A percentile compares a stretch with the other conserved stretches of the same genome.
These are phyloP conservation scores for Rhizopus stolonifer DNA, from an alignment of 371 early-diverging fungal genomes.

Conservation along the genomic window DNA sequence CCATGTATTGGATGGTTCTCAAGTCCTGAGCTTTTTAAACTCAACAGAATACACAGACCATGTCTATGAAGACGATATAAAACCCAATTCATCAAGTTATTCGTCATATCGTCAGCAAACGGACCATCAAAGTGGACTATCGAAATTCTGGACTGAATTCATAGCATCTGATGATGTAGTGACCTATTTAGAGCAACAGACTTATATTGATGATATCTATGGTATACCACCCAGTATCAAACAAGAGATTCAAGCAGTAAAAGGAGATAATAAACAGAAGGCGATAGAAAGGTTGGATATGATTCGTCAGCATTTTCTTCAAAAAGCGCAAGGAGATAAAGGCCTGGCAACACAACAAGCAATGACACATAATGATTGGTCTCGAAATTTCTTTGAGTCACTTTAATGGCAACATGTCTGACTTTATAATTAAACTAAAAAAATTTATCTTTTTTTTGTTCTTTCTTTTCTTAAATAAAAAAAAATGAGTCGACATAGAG, in stretches of 20 bases:
- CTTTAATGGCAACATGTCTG: background rate
- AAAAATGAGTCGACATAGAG: conserved; percentile 7
- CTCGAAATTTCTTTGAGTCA: conserved; percentile 19
- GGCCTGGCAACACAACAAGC: conserved; percentile 28
- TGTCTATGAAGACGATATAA: conserved; percentile 35
- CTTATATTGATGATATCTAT: conserved; percentile 43
- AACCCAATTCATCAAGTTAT: conserved; percentile 24
- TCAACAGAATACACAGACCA: conserved; percentile 33
- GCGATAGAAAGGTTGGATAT: conserved; percentile 35
- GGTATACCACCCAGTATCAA: conserved; percentile 31
- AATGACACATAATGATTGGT: conserved; percentile 36
- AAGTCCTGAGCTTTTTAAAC: conserved; percentile 29
- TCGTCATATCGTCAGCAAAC: conserved; percentile 30
- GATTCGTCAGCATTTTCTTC: conserved; percentile 43
- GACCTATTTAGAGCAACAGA: conserved; percentile 29
- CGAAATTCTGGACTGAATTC: conserved; percentile 23
- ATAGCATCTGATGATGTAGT: conserved; percentile 40
- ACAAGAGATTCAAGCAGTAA: conserved; percentile 36
- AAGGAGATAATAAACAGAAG: conserved; percentile 2
- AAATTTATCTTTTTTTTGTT: conserved; percentile 4
- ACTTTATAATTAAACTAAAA: background rate
- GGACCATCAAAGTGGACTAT: conserved; percentile 36
- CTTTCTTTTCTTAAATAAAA: conserved; percentile 1
- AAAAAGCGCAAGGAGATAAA: conserved; percentile 23
- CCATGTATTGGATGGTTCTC: conserved; percentile 26